These are phyloP conservation scores for Spizellomyces punctatus DNA, from an alignment of 192 early-diverging fungal genomes.

Conservation along the genomic window DNA sequence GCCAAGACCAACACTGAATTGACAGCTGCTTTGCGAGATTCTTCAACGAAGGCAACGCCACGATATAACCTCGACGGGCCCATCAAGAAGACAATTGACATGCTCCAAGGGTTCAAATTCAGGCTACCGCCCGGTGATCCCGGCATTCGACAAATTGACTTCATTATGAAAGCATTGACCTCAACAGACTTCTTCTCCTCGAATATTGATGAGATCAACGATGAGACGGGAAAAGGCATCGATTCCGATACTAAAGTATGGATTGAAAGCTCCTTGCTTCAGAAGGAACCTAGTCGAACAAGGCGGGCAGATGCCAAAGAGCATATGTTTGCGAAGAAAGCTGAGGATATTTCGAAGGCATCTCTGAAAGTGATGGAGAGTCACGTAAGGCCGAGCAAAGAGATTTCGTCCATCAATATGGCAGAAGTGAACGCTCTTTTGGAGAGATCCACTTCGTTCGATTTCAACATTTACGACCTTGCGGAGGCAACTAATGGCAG, in stretches of 20 bases:
- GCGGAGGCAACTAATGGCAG: conserved; percentile 50
- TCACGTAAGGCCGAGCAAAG: neutral
- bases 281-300: conserved; percentile 31
- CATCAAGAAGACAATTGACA: conserved; percentile 53
- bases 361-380: neutral
- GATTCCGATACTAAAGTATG: conserved; percentile 57
- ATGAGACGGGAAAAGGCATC: conserved; percentile 50
- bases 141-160: conserved; percentile 48
- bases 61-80: conserved; percentile 59
- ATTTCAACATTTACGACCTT: conserved; percentile 59
- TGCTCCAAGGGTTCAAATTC: conserved; percentile 45
- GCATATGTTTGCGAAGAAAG: conserved; percentile 16
- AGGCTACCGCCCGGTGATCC: conserved; percentile 40
- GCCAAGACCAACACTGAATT: conserved; percentile 50
- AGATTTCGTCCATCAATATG: conserved; percentile 36
- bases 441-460: conserved; percentile 33
- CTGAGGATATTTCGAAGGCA: neutral
- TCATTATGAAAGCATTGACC: conserved; percentile 48
- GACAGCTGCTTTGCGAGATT: conserved; percentile 42
- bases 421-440: conserved; percentile 40
- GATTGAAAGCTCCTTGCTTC: conserved; percentile 56
- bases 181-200: conserved; percentile 52
- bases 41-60: conserved; percentile 36
- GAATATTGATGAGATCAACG: conserved; percentile 58
- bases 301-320: conserved; percentile 31